Conservation (phyloP, 1,284 basidiomycete species). For the Cryptococcus floricola region DNA sequence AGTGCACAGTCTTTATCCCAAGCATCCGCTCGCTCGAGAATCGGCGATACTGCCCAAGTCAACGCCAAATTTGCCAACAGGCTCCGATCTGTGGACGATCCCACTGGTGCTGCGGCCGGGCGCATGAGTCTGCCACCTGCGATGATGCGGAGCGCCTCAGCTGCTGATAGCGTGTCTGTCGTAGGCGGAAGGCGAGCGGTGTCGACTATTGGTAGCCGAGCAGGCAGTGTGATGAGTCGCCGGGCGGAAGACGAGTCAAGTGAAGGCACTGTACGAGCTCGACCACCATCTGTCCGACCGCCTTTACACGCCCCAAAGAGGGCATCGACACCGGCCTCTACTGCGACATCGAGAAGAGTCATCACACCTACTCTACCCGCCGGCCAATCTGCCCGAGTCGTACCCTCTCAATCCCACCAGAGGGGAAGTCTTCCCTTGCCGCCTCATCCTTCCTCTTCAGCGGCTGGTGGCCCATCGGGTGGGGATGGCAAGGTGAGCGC, state of each 20-base stretch:
- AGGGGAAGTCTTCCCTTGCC: too few relatives aligned
- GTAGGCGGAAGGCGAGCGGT: too few relatives aligned
- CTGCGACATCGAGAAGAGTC: too few relatives aligned
- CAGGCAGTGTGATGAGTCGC: background rate
- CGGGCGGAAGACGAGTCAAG: background rate
- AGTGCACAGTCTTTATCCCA: background rate
- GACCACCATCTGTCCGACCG: too few relatives aligned
- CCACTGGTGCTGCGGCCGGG: slow-evolving; percentile 4
- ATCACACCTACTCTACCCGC: too few relatives aligned
- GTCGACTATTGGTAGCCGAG: background rate
- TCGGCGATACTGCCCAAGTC: slow-evolving; percentile 11
- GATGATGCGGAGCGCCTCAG: background rate
- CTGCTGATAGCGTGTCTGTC: background rate
- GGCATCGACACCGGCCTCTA: too few relatives aligned
- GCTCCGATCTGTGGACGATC: slow-evolving; percentile 21
- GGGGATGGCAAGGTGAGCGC: too few relatives aligned
- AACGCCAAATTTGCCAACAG: slow-evolving; percentile 45
- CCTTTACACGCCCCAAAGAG: too few relatives aligned
- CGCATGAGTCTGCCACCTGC: background rate
- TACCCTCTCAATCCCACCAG: too few relatives aligned
- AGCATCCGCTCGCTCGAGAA: background rate
- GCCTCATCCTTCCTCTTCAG: too few relatives aligned
- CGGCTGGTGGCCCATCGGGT: too few relatives aligned
- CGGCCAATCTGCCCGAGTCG: too few relatives aligned
- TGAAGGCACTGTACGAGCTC: background rate